Conservation (phyloP, 2,329 filamentous ascomycete species). For the Aspergillus transmontanensis region DNA sequence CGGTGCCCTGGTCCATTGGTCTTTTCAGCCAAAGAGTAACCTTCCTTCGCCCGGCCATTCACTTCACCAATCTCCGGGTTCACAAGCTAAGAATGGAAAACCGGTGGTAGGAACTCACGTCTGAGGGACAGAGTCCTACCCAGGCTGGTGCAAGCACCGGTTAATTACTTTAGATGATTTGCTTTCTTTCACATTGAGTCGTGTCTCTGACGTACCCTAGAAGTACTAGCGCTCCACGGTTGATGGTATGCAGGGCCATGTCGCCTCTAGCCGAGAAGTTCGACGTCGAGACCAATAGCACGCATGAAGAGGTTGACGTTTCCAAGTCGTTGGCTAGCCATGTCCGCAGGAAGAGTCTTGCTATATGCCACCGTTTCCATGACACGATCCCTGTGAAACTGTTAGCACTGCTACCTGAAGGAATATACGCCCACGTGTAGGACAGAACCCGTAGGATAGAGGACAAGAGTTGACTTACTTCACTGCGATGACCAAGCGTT, state of each 20-base stretch:
- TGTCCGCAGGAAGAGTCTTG: constrained; percentile 84
- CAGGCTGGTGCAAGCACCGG: background rate
- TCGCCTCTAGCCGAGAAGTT: constrained; percentile 61
- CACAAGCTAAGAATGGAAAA: background rate
- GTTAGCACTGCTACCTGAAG: constrained; percentile 19
- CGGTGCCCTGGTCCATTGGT: background rate
- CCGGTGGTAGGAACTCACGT: background rate
- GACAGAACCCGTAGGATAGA: constrained; percentile 12
- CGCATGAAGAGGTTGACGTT: constrained; percentile 99
- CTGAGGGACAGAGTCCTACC: background rate
- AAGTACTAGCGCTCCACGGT: background rate
- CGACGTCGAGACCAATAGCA: constrained; percentile 96
- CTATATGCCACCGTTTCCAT: constrained; percentile 90
- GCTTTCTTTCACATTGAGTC: background rate
- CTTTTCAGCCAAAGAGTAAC: background rate
- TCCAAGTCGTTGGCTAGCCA: constrained; percentile 78
- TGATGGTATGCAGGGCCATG: background rate
- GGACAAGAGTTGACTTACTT: constrained; percentile 56
- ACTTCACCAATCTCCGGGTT: background rate
- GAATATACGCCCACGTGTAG: background rate
- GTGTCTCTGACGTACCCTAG: background rate
- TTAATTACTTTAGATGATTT: background rate
- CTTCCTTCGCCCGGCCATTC: background rate
- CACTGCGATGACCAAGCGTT: constrained; percentile 88
- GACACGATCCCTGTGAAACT: constrained; percentile 69